These are phyloP conservation scores for Dioscorea cayenensis DNA, from an alignment of 116 monocot genomes.

Conservation along the genomic window DNA sequence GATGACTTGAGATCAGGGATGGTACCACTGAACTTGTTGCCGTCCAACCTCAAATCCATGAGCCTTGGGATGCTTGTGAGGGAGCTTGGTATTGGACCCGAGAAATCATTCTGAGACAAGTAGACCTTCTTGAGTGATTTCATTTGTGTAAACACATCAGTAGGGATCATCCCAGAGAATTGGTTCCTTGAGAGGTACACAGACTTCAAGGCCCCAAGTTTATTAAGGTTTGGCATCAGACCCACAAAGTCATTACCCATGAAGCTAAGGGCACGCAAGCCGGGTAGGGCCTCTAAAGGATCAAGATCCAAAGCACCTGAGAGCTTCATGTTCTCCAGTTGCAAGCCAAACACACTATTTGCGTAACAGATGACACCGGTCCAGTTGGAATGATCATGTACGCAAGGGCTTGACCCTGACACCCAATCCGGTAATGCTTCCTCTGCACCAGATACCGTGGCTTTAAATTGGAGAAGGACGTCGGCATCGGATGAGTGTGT, in stretches of 20 bases:
- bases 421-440: conserved; percentile 17
- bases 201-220: conserved; percentile 21
- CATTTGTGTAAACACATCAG: conserved; percentile 46
- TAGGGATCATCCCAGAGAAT: conserved; percentile 49
- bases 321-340: conserved; percentile 54
- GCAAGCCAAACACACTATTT: conserved; percentile 33
- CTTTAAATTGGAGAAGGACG: conserved; percentile 29
- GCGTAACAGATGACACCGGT: conserved; percentile 34
- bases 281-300: conserved; percentile 18
- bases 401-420: conserved; percentile 13
- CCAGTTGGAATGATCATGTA: conserved; percentile 21
- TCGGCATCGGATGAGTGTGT: conserved; percentile 5
- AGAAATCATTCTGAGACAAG: conserved; percentile 42
- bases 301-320: conserved; percentile 29
- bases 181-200: conserved; percentile 47
- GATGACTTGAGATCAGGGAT: conserved; percentile 46
- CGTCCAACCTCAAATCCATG: conserved; percentile 32
- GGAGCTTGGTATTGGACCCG: conserved; percentile 52
- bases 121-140: conserved; percentile 33
- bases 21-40: conserved; percentile 44
- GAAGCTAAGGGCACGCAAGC: conserved; percentile 48
- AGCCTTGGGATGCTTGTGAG: conserved; percentile 28
- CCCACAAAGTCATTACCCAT: conserved; percentile 53
- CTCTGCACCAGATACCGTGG: background rate
- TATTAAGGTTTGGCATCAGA: conserved; percentile 28